Evolutionary conservation across 1,139 yeast species (phyloP).

Genomic region (Fermentozyma sake): DNA sequence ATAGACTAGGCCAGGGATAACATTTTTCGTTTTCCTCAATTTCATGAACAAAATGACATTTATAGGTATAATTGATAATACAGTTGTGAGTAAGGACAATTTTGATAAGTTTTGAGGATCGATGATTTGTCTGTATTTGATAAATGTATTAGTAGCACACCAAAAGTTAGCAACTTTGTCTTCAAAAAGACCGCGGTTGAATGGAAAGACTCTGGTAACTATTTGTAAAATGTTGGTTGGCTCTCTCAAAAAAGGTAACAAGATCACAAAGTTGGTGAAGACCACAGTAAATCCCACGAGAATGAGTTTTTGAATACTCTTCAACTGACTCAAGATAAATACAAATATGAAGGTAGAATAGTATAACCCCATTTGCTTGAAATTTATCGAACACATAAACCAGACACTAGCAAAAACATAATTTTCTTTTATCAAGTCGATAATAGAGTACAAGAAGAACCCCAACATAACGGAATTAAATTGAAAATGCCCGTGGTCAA

Average conservation of each 20-base stretch:
- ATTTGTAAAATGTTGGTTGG: constrained; percentile 23
- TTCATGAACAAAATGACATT: constrained; percentile 17
- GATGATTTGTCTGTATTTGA: constrained; percentile 64
- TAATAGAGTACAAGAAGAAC: constrained; percentile 62
- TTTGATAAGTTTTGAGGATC: constrained; percentile 56
- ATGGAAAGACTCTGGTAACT: constrained; percentile 79
- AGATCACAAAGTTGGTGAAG: constrained; percentile 44
- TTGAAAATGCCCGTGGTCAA: constrained; percentile 98
- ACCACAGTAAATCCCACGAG: constrained; percentile 63
- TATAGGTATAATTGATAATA: constrained; percentile 60
- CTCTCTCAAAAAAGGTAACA: constrained; percentile 54
- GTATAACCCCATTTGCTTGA: constrained; percentile 94
- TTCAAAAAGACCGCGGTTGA: constrained; percentile 91
- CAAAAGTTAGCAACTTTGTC: constrained; percentile 97
- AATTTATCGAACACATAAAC: constrained; percentile 73
- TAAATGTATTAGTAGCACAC: constrained; percentile 79
- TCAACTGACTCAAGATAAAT: constrained; percentile 43
- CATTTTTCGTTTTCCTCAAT: constrained; percentile 14
- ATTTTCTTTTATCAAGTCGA: constrained; percentile 60
- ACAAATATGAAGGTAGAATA: constrained; percentile 87
- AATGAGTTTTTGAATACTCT: constrained; percentile 46
- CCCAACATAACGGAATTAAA: constrained; percentile 95
- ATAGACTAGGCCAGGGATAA: constrained; percentile 38
- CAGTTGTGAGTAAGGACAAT: constrained; percentile 60
- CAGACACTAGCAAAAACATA: constrained; percentile 69